Percentiles rank a stretch among this genome's conserved stretches.
phyloP scores from a whole-genome alignment of 805 yeast genomes.

The Candida arabinofermentans region DNA sequence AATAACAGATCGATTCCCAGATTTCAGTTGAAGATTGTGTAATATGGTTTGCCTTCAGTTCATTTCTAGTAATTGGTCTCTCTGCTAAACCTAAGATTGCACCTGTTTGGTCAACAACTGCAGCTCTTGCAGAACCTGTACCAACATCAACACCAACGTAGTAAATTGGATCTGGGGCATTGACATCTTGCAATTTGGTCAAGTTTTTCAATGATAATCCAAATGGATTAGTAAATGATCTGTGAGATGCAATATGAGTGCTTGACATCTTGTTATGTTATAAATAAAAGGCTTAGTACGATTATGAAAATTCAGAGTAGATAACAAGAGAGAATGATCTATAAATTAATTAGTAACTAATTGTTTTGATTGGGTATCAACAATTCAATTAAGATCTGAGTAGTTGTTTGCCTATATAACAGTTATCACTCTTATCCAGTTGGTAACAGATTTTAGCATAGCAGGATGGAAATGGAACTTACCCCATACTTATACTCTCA shows the following conservation, averaged over 20 bases:
- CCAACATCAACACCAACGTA: conserved; percentile 56
- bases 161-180: conserved; percentile 25
- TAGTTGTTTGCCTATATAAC: too few relatives aligned
- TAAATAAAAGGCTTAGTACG: not conserved
- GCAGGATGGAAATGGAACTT: not conserved
- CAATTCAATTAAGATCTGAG: too few relatives aligned
- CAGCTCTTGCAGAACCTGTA: conserved; percentile 97
- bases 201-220: conserved; percentile 31
- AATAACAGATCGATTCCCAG: conserved; percentile 82
- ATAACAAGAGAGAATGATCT: too few relatives aligned
- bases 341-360: too few relatives aligned
- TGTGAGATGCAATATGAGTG: conserved; percentile 1
- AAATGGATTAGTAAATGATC: conserved; percentile 31
- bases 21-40: conserved; percentile 90
- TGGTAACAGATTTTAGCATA: not conserved
- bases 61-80: conserved; percentile 73
- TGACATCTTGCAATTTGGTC: conserved; percentile 13
- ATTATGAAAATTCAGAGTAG: too few relatives aligned
- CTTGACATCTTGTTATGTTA: not conserved
- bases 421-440: too few relatives aligned
- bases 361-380: too few relatives aligned
- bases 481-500: conserved; percentile 1
- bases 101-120: conserved; percentile 80
- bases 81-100: conserved; percentile 76
- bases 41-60: conserved; percentile 65